phyloP scores from a whole-genome alignment of 495 filamentous ascomycete genomes.

The Xylaria intraflava region DNA sequence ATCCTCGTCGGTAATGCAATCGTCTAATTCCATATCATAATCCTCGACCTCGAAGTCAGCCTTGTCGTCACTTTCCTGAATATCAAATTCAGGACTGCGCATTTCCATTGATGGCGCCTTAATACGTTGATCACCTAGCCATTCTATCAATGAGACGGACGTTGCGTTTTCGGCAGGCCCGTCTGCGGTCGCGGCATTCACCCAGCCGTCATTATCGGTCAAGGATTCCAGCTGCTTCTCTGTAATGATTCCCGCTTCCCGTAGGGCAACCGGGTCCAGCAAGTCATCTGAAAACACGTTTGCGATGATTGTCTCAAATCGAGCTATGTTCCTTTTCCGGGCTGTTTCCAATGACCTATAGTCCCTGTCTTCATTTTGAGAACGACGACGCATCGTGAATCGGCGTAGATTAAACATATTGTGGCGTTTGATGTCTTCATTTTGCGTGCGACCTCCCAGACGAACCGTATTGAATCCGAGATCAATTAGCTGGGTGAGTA shows the following conservation, averaged over 20 bases:
- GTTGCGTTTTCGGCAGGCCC: too few species aligned
- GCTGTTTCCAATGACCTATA: conserved; percentile 18
- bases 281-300: conserved; percentile 46
- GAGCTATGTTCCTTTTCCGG: conserved; percentile 20
- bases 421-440: conserved; percentile 55
- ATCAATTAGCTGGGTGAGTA: conserved; percentile 59
- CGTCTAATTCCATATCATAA: conserved; percentile 29
- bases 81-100: conserved; percentile 33
- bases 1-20: conserved; percentile 34
- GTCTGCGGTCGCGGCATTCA: conserved; percentile 25
- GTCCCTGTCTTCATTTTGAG: conserved; percentile 13
- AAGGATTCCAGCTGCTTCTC: conserved; percentile 57
- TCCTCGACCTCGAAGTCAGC: conserved; percentile 22
- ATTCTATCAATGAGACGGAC: conserved; percentile 48
- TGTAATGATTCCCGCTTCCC: conserved; percentile 52
- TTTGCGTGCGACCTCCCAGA: conserved; percentile 67
- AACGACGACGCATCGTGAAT: background rate
- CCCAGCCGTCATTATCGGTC: conserved; percentile 45
- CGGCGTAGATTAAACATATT: conserved; percentile 58
- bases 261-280: conserved; percentile 41
- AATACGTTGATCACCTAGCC: conserved; percentile 51
- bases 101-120: conserved; percentile 20
- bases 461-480: conserved; percentile 66
- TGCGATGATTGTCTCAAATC: conserved; percentile 40
- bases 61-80: conserved; percentile 18